Base-by-base conservation (phyloP, 345 rosid genomes). In the Barbarea vulgaris region DNA sequence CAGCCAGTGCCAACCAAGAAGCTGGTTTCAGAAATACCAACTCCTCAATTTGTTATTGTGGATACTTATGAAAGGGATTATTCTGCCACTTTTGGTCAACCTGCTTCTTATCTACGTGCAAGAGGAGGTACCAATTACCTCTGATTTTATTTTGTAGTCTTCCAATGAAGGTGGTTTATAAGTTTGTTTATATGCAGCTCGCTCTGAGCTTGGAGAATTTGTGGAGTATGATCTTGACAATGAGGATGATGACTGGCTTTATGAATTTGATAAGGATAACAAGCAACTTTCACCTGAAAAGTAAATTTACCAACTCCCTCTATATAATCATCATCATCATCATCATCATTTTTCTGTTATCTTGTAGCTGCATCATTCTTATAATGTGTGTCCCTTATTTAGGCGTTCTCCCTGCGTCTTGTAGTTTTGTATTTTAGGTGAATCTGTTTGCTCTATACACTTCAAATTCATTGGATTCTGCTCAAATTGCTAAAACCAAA, bases 201-300 rank as follows among this genome's bases (percentile, higher is more conserved):
- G 99, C 76, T 91, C 99, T 27, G 99, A 93, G 88, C 83, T 95
- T 80, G 99, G 97, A 46, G 98, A 95, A 25, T 95, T 95, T 85
- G 88, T 95, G 64, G 99, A 95, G 84, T 95, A 93, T 76, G 98
- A 95, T 84, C 79, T 95, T 64, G 99, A 93, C 79, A 95, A 95
- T 76, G 99, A 95, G 74, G 99, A 95, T 80, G 99, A 92, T 79
- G 97, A 89, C 72, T 95, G 99, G 98, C 91, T 95, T 82, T 72
- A 78, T 13, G 88, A 86, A 27, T 86, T 76, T 74, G 87, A 87
- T 74, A 82, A 73, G 51, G 94, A 92, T 64, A 85, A 73, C 75
- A 87, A 85, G 56, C 67, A 80, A 66, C 87, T 96, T 73, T 14
- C 85, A 4, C 84, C 87, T 30, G 97, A 93, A 84, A 88, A 85